Percentiles rank a stretch among this genome's conserved stretches.
phyloP scores from a whole-genome alignment of 768 basidiomycete genomes.

The Trametes villosa region DNA sequence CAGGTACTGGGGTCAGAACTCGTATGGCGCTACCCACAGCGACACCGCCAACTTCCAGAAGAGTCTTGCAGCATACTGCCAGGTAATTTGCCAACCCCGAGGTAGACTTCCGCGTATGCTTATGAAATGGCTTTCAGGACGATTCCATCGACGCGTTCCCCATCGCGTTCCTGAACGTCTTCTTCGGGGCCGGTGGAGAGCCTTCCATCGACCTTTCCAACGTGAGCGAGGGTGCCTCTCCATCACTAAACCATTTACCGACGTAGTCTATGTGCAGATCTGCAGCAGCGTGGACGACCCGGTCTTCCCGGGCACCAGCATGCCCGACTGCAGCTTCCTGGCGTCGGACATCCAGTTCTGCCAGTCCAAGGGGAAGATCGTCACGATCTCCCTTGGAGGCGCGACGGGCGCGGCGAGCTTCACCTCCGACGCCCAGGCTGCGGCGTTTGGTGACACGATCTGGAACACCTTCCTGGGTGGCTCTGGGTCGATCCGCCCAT shows the following conservation, averaged over 20 bases:
- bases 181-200: constrained; percentile 59
- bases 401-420: constrained; percentile 67
- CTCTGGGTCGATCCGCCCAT: constrained; percentile 62
- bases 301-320: constrained; percentile 62
- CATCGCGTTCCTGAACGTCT: constrained; percentile 62
- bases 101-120: background rate
- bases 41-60: constrained; percentile 54
- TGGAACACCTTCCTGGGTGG: constrained; percentile 79
- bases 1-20: constrained; percentile 64
- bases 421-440: constrained; percentile 57
- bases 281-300: constrained; percentile 61
- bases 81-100: constrained; percentile 36
- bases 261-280: constrained; percentile 44
- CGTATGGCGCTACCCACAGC: constrained; percentile 55
- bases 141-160: constrained; percentile 61
- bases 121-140: constrained; percentile 43
- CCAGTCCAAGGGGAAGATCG: constrained; percentile 50
- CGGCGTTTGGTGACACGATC: constrained; percentile 64
- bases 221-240: constrained; percentile 36
- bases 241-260: background rate
- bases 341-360: constrained; percentile 66
- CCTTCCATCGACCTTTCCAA: constrained; percentile 67
- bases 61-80: constrained; percentile 54
- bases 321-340: constrained; percentile 64
- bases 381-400: constrained; percentile 43